Conservation (phyloP, 805 yeast genomes). For the Candida krabiensis region DNA sequence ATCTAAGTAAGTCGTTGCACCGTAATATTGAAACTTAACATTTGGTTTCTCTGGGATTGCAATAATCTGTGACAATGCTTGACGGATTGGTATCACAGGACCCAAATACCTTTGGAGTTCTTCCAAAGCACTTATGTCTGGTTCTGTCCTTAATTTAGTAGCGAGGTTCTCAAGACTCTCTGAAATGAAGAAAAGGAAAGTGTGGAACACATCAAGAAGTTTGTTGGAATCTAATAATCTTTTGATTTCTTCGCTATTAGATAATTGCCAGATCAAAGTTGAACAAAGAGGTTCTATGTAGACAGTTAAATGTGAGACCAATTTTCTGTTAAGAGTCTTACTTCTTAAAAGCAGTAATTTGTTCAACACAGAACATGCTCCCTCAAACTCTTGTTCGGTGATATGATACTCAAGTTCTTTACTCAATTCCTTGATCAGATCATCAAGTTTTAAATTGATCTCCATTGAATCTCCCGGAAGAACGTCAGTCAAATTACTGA, state of each 20-base stretch:
- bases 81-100: constrained; percentile 12
- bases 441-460: constrained; percentile 20
- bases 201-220: constrained; percentile 5
- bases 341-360: constrained; percentile 12
- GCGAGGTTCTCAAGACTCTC: constrained; percentile 14
- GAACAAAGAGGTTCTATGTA: constrained; percentile 12
- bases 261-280: not conserved
- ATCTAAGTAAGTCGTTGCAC: constrained; percentile 14
- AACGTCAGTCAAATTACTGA: constrained; percentile 15
- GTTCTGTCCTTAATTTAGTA: constrained; percentile 11
- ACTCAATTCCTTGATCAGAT: constrained; percentile 14
- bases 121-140: constrained; percentile 10
- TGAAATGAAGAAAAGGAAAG: constrained; percentile 13
- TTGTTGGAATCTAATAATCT: constrained; percentile 4
- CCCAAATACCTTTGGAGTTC: constrained; percentile 11
- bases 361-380: constrained; percentile 6
- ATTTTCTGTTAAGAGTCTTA: constrained; percentile 4
- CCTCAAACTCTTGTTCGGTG: constrained; percentile 6
- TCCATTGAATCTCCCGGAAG: constrained; percentile 17
- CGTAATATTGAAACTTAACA: constrained; percentile 9
- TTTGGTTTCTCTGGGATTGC: not conserved
- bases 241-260: constrained; percentile 1
- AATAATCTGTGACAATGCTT: constrained; percentile 8
- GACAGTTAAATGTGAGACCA: constrained; percentile 4
- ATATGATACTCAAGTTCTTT: constrained; percentile 4